phyloP scores from a whole-genome alignment of 192 early-diverging fungal species.

The Coemansia sp. region DNA sequence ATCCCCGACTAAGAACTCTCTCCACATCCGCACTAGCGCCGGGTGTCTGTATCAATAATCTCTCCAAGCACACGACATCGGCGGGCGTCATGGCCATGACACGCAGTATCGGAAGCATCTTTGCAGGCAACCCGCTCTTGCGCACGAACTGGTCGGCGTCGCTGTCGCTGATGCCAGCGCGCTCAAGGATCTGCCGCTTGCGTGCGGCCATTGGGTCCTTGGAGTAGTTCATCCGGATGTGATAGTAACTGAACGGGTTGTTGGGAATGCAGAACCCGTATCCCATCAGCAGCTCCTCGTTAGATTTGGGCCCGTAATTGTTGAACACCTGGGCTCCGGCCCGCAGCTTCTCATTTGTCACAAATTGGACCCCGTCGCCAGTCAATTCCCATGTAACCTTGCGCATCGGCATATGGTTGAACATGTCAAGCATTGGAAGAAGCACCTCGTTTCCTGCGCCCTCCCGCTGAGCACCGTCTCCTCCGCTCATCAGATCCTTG shows the following conservation, averaged over 20 bases:
- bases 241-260: constrained; percentile 61
- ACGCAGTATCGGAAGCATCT: constrained; percentile 59
- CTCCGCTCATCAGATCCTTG: constrained; percentile 55
- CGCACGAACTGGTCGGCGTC: constrained; percentile 55
- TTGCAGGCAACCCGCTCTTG: constrained; percentile 43
- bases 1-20: background rate
- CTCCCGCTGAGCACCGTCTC: constrained; percentile 8
- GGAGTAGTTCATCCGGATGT: constrained; percentile 63
- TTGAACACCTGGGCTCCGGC: constrained; percentile 60
- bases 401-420: constrained; percentile 64
- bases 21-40: constrained; percentile 11
- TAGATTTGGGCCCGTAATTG: constrained; percentile 74
- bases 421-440: constrained; percentile 63
- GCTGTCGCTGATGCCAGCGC: constrained; percentile 20
- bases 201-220: constrained; percentile 50
- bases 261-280: constrained; percentile 67
- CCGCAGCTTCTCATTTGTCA: constrained; percentile 29
- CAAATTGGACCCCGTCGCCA: constrained; percentile 49
- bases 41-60: constrained; percentile 16
- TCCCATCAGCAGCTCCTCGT: constrained; percentile 70
- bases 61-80: constrained; percentile 40
- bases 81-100: constrained; percentile 67
- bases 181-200: constrained; percentile 54
- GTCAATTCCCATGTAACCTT: constrained; percentile 58
- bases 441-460: constrained; percentile 47